Base-by-base conservation (phyloP, 169 alveolate species). In the Plasmodium cynomolgi region DNA sequence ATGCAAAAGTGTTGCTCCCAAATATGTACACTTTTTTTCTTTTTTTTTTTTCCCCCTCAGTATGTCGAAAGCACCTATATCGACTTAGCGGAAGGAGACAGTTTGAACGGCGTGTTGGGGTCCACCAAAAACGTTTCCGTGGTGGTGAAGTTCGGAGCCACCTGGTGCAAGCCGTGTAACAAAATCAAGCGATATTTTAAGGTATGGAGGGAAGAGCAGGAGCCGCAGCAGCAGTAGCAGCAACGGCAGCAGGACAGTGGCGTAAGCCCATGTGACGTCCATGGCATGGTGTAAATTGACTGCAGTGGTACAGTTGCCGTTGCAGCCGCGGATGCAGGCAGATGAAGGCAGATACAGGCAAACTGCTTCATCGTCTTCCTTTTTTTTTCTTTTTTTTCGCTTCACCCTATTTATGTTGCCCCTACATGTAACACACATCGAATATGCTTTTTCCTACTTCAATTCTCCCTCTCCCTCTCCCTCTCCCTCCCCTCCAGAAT, bases 81-180 rank as follows among this genome's bases (percentile, higher is more conserved):
- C 29, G 75, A 80, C 11, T 47, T 88, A 88, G 50, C 58, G 11
- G 68, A 77, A 9, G 56, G 50, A 8, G 58, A 13, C 47, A 79
- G 11, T 33, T 79, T 88, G 81, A 56, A 72, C 47, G 90, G 72
- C 37, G 37, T 88, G 50, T 79, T 88, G 71, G 23, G n/a, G 23
- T 88, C 83, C 13, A 88, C 79, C 17, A 13, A 88, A 80, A 62
- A 44, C 15, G n/a, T 68, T 3, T 79, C 94, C 23, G 54, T 73
- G n/a, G 94, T 88, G 34, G 31, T 77, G 23, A 88, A 88, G 72
- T 88, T 88, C 54, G 90, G 94, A n/a, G 82, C 83, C 15, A 62
- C 54, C n/a, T 80, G 94, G 88, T 88, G 94, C 83, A 88, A 88
- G 26, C 94, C 94, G 4, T 88, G 94, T 88, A 68, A n/a, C 47